Evolutionary conservation across 495 filamentous ascomycete genomes (phyloP), one percentile per base, ranked within the genome.

Genomic region (Glonium stellatum): DNA sequence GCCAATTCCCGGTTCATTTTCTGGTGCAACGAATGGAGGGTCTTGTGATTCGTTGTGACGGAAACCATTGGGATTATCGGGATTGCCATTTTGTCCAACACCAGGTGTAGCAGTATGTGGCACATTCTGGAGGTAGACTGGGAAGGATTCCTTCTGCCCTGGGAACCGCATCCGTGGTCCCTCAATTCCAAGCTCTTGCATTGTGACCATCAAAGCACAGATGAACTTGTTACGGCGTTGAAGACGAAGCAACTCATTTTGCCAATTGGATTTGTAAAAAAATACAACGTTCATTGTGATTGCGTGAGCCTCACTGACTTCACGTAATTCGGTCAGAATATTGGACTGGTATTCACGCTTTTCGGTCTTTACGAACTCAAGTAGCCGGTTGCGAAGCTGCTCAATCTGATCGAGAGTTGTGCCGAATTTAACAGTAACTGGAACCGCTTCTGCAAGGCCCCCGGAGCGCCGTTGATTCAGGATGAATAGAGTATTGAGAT

Each of bases 191-290:
- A 92, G 83, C 64, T 93, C 88, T 55, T 84, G 78, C 63, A 97
- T 87, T 46, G 87, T 81, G 50, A 86, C 77, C 93, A 97, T 96
- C 65, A 98, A 72, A 62, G 93, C 92, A 62, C 87, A 90, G 62
- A 95, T 92, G 74, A 97, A 96, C 71, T 91, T 95, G 76, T 98
- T 98, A 56, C 92, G 87, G 15, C 93, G 83, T 59, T 85, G 87
- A 1, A 98, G 80, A 71, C 93, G 90, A 22, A 96, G 78, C 47
- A 92, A 79, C 69, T 98, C 93, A 73, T 97, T 97, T 67, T 97
- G 92, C 83, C 84, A 87, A 67, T 86, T 96, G 54, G 87, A 89
- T 71, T 97, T 98, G 79, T 96, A 96, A 76, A 97, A 96, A 76
- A 96, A 97, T 62, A 97, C 87, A 55, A 98, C 85, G 72, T 97